Evolutionary conservation across 2,329 filamentous ascomycete species (phyloP).

Genomic region (Sclerotinia borealis): DNA sequence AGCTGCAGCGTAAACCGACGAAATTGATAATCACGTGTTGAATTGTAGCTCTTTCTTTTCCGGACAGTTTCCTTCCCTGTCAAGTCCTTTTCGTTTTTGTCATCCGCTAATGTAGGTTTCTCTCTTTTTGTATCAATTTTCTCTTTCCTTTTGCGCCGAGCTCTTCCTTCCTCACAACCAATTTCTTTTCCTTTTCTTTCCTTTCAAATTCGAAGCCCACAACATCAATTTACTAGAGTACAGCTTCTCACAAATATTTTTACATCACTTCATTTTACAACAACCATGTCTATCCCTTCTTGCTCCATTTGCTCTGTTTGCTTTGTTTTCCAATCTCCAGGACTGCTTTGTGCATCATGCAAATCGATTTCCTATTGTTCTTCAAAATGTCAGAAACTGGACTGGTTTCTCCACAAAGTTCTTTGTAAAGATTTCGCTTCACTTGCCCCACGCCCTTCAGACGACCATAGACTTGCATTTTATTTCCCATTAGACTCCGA

Average conservation of each 20-base stretch:
- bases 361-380: background rate
- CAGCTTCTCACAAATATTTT: background rate
- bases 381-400: background rate
- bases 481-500: background rate
- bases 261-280: background rate
- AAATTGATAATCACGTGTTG: too few relatives aligned
- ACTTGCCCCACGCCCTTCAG: background rate
- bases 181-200: too few relatives aligned
- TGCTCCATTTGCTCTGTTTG: background rate
- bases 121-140: background rate
- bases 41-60: background rate
- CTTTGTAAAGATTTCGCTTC: background rate
- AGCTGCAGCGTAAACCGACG: too few relatives aligned
- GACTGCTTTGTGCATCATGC: background rate
- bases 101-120: background rate
- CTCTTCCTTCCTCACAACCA: too few relatives aligned
- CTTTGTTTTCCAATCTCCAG: too few relatives aligned
- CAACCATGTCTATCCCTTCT: accelerated
- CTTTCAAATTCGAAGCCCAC: background rate
- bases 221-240: background rate
- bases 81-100: background rate
- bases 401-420: background rate
- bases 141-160: background rate
- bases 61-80: background rate
- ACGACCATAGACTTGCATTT: background rate